Evolutionary conservation across 2,329 filamentous ascomycete species (phyloP).

Genomic region (Fusarium temperatum): DNA sequence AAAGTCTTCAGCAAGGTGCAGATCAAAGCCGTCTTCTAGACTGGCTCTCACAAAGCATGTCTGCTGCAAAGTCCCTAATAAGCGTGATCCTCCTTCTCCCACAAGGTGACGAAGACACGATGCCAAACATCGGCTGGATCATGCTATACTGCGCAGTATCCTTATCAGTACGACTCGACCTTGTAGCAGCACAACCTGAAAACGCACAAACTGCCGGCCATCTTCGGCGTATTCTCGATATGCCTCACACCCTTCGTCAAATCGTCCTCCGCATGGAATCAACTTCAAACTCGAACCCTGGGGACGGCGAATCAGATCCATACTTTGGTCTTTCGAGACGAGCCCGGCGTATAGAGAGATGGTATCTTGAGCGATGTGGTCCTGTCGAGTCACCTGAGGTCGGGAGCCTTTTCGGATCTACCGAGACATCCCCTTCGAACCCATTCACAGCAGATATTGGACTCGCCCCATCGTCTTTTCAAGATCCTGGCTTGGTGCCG

Average conservation of each 20-base stretch:
- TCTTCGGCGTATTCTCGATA: constrained; percentile 44
- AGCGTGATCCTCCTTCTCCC: constrained; percentile 42
- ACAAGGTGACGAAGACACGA: constrained; percentile 39
- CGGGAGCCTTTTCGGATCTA: constrained; percentile 23
- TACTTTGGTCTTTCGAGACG: constrained; percentile 39
- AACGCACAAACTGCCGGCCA: constrained; percentile 39
- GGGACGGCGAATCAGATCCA: constrained; percentile 29
- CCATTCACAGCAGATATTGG: constrained; percentile 13
- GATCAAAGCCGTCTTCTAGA: constrained; percentile 35
- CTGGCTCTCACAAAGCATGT: constrained; percentile 45
- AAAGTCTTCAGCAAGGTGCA: constrained; percentile 24
- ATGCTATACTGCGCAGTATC: constrained; percentile 46
- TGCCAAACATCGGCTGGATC: constrained; percentile 47
- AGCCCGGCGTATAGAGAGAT: constrained; percentile 32
- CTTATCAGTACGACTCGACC: constrained; percentile 43
- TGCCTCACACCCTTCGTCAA: constrained; percentile 43
- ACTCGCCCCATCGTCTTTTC: constrained; percentile 10
- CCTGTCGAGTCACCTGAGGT: constrained; percentile 28
- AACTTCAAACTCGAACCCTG: constrained; percentile 11
- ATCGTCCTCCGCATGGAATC: constrained; percentile 43
- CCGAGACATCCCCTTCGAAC: constrained; percentile 17
- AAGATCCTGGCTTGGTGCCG: constrained; percentile 13
- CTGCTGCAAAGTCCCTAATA: constrained; percentile 44
- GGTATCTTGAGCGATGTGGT: constrained; percentile 32
- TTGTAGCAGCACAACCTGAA: constrained; percentile 40